Conservation (phyloP, 371 early-diverging fungal species). For the Capillidium rhysosporum region DNA sequence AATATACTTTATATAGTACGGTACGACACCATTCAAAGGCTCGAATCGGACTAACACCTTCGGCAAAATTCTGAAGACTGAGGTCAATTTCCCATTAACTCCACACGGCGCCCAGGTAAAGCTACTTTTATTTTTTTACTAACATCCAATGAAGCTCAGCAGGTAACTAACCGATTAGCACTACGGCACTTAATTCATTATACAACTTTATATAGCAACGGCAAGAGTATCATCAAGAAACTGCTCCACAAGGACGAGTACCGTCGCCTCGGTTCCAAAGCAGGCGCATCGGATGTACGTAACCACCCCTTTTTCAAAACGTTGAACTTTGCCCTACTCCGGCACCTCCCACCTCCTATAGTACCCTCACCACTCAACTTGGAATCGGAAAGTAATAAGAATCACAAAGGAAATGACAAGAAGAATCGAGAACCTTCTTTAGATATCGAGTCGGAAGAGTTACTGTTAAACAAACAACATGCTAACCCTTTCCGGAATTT, state of each 20-base stretch:
- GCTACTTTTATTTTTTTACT: background rate
- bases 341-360: conserved; percentile 76
- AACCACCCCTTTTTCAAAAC: conserved; percentile 79
- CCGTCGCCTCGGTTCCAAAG: conserved; percentile 61
- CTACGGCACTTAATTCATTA: background rate
- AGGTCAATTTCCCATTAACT: conserved; percentile 46
- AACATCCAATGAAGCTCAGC: background rate
- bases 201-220: conserved; percentile 10
- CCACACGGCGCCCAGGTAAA: conserved; percentile 22
- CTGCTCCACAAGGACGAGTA: conserved; percentile 74
- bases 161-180: background rate
- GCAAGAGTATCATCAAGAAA: conserved; percentile 58
- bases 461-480: conserved; percentile 14
- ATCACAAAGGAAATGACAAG: conserved; percentile 43
- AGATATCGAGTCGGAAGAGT: conserved; percentile 29
- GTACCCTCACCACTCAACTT: conserved; percentile 36
- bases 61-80: conserved; percentile 53
- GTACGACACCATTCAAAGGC: conserved; percentile 90
- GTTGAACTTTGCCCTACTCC: conserved; percentile 81
- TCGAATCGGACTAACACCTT: conserved; percentile 66
- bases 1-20: conserved; percentile 27
- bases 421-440: conserved; percentile 40
- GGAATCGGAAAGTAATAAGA: conserved; percentile 13
- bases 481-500: conserved; percentile 48
- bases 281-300: conserved; percentile 90